phyloP scores from a whole-genome alignment of 768 basidiomycete species.

The Leccinellum albellum region DNA sequence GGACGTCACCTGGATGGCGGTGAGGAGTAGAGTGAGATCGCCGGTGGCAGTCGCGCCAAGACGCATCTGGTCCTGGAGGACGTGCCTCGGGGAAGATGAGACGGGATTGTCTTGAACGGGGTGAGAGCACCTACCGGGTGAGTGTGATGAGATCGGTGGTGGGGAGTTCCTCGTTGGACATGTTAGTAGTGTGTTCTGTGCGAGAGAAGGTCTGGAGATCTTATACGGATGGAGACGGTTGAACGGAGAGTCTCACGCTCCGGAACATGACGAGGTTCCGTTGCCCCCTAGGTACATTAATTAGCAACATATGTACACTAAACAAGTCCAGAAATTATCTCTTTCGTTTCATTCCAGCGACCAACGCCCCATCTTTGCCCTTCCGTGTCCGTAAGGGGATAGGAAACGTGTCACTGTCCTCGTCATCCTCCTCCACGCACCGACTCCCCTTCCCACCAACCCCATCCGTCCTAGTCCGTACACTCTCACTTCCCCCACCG shows the following conservation, averaged over 20 bases:
- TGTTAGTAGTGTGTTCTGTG: slow-evolving; percentile 13
- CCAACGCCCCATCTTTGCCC: slow-evolving; percentile 47
- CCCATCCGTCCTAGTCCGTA: slow-evolving; percentile 10
- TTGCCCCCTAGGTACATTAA: slow-evolving; percentile 5
- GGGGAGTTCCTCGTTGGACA: slow-evolving; percentile 57
- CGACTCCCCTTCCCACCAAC: slow-evolving; percentile 15
- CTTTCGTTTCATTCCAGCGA: slow-evolving; percentile 60
- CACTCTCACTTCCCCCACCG: slow-evolving; percentile 25
- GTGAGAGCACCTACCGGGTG: slow-evolving; percentile 59
- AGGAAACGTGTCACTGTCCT: slow-evolving; percentile 67
- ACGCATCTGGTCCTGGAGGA: slow-evolving; percentile 80
- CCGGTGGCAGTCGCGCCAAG: slow-evolving; percentile 83
- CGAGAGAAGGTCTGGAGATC: neutral
- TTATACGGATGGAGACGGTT: slow-evolving; percentile 24
- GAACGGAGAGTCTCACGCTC: slow-evolving; percentile 22
- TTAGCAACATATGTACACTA: slow-evolving; percentile 15
- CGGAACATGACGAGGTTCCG: slow-evolving; percentile 17
- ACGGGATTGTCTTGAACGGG: neutral
- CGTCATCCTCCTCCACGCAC: slow-evolving; percentile 55
- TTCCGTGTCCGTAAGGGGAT: slow-evolving; percentile 68
- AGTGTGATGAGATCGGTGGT: slow-evolving; percentile 89
- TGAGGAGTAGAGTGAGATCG: slow-evolving; percentile 90
- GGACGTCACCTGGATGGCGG: slow-evolving; percentile 92
- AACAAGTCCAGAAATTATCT: slow-evolving; percentile 33
- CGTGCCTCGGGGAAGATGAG: slow-evolving; percentile 54